These are phyloP conservation scores for Globisporangium spinosum DNA, from an alignment of 352 stramenopile genomes.

Conservation along the genomic window DNA sequence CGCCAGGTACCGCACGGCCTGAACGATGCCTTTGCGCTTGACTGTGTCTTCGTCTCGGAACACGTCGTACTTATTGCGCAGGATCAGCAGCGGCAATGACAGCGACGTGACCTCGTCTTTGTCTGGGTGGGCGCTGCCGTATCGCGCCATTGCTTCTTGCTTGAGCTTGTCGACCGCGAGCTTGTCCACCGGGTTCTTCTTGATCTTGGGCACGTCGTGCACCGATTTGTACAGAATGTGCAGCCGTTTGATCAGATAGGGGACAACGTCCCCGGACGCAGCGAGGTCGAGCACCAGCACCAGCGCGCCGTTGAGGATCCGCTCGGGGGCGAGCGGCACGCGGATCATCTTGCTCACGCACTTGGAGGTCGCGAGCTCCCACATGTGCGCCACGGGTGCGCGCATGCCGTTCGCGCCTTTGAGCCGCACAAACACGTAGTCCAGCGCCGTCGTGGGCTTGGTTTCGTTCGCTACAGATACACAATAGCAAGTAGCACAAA, in stretches of 20 bases:
- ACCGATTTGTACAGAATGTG: slow-evolving; percentile 48
- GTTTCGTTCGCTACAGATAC: slow-evolving; percentile 54
- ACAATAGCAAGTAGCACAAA: background rate
- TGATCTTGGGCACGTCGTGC: slow-evolving; percentile 49
- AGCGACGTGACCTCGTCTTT: slow-evolving; percentile 69
- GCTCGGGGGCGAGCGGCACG: slow-evolving; percentile 73
- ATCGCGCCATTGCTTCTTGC: slow-evolving; percentile 48
- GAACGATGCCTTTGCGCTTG: slow-evolving; percentile 78
- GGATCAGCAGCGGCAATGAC: slow-evolving; percentile 72
- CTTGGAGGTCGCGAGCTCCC: slow-evolving; percentile 85
- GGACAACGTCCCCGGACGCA: slow-evolving; percentile 69
- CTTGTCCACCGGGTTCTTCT: slow-evolving; percentile 69
- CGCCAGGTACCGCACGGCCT: slow-evolving; percentile 84
- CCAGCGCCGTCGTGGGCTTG: slow-evolving; percentile 89
- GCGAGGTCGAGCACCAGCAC: slow-evolving; percentile 87
- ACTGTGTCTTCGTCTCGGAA: slow-evolving; percentile 86
- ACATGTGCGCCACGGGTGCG: slow-evolving; percentile 83
- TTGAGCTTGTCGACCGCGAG: slow-evolving; percentile 45
- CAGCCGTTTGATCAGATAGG: slow-evolving; percentile 79
- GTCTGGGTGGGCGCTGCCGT: slow-evolving; percentile 63
- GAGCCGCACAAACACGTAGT: slow-evolving; percentile 87
- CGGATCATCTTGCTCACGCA: slow-evolving; percentile 82
- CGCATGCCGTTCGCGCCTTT: slow-evolving; percentile 36
- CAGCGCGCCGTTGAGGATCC: slow-evolving; percentile 69
- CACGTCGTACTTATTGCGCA: slow-evolving; percentile 89